These are phyloP conservation scores for Beta vulgaris DNA, from an alignment of 148 eudicot species.

Conservation along the genomic window DNA sequence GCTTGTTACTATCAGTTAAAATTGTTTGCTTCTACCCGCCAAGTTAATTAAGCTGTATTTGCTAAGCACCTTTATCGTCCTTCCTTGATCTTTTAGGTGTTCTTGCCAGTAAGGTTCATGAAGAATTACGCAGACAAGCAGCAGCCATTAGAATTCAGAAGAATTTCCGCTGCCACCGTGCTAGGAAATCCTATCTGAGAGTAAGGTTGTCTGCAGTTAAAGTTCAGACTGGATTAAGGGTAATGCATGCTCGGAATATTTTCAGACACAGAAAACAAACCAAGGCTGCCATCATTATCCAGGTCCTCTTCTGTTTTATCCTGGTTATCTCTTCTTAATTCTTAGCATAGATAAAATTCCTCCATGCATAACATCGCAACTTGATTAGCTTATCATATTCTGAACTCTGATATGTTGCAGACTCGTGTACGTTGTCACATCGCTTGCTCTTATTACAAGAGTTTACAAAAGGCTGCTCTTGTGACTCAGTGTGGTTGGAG, in stretches of 20 bases:
- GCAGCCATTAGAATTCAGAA: constrained; percentile 85
- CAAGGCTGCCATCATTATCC: constrained; percentile 76
- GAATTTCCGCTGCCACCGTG: constrained; percentile 60
- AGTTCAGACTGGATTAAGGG: constrained; percentile 87
- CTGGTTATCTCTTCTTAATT: constrained; percentile 12
- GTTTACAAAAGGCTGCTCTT: constrained; percentile 80
- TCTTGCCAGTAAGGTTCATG: constrained; percentile 75
- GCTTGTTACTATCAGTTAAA: not conserved
- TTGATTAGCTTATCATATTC: constrained; percentile 2
- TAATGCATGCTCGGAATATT: constrained; percentile 81
- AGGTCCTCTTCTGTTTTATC: constrained; percentile 45
- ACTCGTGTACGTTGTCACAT: constrained; percentile 65
- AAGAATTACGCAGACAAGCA: constrained; percentile 71
- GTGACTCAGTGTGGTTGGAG: constrained; percentile 96
- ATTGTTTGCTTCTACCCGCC: not conserved
- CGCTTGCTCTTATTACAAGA: constrained; percentile 67
- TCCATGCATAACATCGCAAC: not conserved
- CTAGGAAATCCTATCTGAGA: constrained; percentile 50
- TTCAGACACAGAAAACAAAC: constrained; percentile 83
- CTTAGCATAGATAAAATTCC: constrained; percentile 1
- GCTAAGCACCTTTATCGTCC: not conserved
- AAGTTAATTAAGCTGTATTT: not conserved
- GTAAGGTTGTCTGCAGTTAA: constrained; percentile 52
- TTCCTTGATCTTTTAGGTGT: constrained; percentile 42
- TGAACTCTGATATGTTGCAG: constrained; percentile 45